These are phyloP conservation scores for Ballota nigra DNA, from an alignment of 257 asterid genomes.

Conservation along the genomic window DNA sequence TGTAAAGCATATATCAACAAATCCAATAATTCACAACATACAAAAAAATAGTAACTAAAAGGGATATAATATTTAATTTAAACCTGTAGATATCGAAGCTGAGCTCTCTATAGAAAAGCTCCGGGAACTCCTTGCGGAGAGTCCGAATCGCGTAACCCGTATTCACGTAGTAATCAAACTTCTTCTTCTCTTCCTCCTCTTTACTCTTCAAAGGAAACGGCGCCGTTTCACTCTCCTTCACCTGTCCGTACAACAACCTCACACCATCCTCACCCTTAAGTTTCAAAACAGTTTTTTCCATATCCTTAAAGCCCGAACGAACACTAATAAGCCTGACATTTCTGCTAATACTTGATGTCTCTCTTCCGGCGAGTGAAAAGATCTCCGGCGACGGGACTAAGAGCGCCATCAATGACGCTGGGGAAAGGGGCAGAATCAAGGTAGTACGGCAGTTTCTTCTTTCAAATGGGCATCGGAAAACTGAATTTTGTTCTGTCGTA, in stretches of 20 bases:
- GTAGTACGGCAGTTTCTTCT: not conserved
- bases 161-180: constrained; percentile 55
- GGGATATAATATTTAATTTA: not conserved
- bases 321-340: constrained; percentile 27
- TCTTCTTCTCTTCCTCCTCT: constrained; percentile 47
- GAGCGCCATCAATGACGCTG: constrained; percentile 26
- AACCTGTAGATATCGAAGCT: constrained; percentile 73
- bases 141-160: constrained; percentile 75
- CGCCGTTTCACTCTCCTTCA: constrained; percentile 30
- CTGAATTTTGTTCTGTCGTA: not conserved
- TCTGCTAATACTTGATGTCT: no score
- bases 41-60: not conserved
- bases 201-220: constrained; percentile 25
- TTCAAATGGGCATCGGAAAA: not conserved
- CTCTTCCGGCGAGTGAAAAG: constrained; percentile 14
- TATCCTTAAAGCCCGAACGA: constrained; percentile 33
- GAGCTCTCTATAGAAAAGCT: constrained; percentile 56
- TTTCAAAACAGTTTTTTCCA: constrained; percentile 38
- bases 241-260: constrained; percentile 35
- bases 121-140: constrained; percentile 72
- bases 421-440: not conserved
- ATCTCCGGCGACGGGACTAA: constrained; percentile 30
- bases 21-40: constrained; percentile 24
- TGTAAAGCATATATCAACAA: constrained; percentile 39
- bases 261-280: constrained; percentile 21